Percentiles rank a stretch among this genome's conserved stretches.
Evolutionary conservation across 2,329 filamentous ascomycete genomes (phyloP).

Genomic region (Paracoccidioides lutzii): DNA sequence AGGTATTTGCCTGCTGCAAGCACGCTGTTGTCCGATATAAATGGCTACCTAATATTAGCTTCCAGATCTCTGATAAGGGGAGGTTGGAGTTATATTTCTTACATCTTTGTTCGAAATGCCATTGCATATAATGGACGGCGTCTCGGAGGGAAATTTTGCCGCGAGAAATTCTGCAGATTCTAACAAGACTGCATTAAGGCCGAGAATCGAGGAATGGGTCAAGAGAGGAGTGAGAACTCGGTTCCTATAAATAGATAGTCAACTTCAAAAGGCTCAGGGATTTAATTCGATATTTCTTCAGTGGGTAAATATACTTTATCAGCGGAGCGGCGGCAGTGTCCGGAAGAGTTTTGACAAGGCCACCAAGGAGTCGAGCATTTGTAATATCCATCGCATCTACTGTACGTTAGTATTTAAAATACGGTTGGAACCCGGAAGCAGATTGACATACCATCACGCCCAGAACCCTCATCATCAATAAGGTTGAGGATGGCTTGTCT

Average conservation of each 20-base stretch:
- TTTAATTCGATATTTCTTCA: background rate
- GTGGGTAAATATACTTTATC: conserved; percentile 37
- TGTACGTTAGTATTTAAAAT: conserved; percentile 11
- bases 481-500: conserved; percentile 72
- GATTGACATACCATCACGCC: conserved; percentile 47
- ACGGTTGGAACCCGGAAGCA: background rate
- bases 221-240: conserved; percentile 68
- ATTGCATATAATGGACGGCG: conserved; percentile 62
- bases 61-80: background rate
- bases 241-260: conserved; percentile 44
- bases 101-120: conserved; percentile 67
- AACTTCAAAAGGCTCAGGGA: conserved; percentile 7
- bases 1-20: conserved; percentile 86
- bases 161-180: conserved; percentile 63
- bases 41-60: conserved; percentile 43
- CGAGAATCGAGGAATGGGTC: conserved; percentile 66
- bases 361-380: conserved; percentile 78
- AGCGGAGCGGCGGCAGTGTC: conserved; percentile 51
- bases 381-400: conserved; percentile 65
- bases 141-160: conserved; percentile 57
- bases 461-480: conserved; percentile 73
- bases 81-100: conserved; percentile 29
- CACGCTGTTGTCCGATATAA: conserved; percentile 76
- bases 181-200: conserved; percentile 75
- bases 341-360: conserved; percentile 75